Evolutionary conservation across 768 basidiomycete species (phyloP), one percentile per base, ranked within the genome.

Genomic region (Grammothele lineata): DNA sequence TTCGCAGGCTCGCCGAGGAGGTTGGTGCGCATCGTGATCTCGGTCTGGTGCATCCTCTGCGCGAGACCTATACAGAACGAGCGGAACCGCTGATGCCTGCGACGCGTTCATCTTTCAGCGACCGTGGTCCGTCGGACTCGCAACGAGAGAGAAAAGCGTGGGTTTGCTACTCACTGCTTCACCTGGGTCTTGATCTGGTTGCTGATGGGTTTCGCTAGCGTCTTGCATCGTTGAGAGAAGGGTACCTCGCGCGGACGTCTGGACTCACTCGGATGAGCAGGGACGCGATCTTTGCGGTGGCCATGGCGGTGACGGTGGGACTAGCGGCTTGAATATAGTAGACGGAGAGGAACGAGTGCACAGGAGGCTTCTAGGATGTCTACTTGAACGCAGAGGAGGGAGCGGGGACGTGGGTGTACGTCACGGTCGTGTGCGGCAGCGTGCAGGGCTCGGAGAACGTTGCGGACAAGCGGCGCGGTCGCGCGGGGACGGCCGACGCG

Each of bases 141-240:
- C 27, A 30, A 7, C 7, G 8, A 30, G 27, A 30, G 27, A 14
- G 27, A 14, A 30, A 30, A 30, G 27, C 27, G 27, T 30, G 27
- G n/a, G n/a, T n/a, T n/a, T n/a, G n/a, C n/a, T 6, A 69, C 81
- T 54, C 55, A 89, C 87, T 87, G 76, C 57, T 74, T 78, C 0
- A 83, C 88, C 62, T 88, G 87, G 39, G 71, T 70, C 66, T 82
- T 89, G 37, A 91, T 67, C 41, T 74, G 73, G 24, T 72, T 66
- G 43, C 83, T 82, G 54, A 91, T 87, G 41, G 89, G 88, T 66
- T 90, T 91, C 43, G 88, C 87, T 61, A 89, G 63, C n/a, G 87
- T 91, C 87, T 90, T 53, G 51, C 51, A 53, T 17, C 43, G 45
- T 45, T 53, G 50, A 42, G 50, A 53, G 44, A 21, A 21, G 38